Evolutionary conservation across 352 stramenopile genomes (phyloP), one percentile per base, ranked within the genome.

Genomic region (Globisporangium lucens): DNA sequence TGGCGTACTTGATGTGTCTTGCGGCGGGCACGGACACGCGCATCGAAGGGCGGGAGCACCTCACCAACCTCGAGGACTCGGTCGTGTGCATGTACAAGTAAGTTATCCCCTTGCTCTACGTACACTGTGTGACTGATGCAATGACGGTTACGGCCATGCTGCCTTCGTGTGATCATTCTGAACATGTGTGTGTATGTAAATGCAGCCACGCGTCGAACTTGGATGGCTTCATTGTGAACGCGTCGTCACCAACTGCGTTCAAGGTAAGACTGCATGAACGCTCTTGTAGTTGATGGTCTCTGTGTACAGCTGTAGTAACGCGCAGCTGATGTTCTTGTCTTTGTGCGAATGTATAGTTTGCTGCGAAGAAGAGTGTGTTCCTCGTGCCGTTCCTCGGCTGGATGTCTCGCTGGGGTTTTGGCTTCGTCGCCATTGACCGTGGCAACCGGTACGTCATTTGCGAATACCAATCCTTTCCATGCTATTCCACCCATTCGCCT

Each of bases 11-110:
- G 73, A 65, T 91, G 4, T 93, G 77, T 66, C 70, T 90, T 41
- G 79, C 74, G 0, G 71, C 76, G 13, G 86, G 79, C 36, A 79
- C 85, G 1, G 77, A 90, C 35, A 67, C 80, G 4, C 69, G 73
- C 43, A 76, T 67, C 0, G 82, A 92, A 61, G 85, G 84, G 2
- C 61, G 63, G 5, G 80, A 91, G 33, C 75, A 93, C 68, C 56
- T 93, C 24, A 8, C 47, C 1, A 49, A 79, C 49, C 61, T 89
- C 27, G 84, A 84, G 36, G 82, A 91, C 72, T 85, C 87, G 56
- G 82, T 90, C 6, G 78, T 93, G 33, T 89, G 82, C 73, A 93
- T 93, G 85, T 95, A 93, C 73, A 92, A 79, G 85, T 93, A 67
- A 57, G 65, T 2, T 8, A 56, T 13, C 36, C 2, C 29, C 20